These are phyloP conservation scores for Amniculicola lignicola DNA, from an alignment of 495 filamentous ascomycete species.

Conservation along the genomic window DNA sequence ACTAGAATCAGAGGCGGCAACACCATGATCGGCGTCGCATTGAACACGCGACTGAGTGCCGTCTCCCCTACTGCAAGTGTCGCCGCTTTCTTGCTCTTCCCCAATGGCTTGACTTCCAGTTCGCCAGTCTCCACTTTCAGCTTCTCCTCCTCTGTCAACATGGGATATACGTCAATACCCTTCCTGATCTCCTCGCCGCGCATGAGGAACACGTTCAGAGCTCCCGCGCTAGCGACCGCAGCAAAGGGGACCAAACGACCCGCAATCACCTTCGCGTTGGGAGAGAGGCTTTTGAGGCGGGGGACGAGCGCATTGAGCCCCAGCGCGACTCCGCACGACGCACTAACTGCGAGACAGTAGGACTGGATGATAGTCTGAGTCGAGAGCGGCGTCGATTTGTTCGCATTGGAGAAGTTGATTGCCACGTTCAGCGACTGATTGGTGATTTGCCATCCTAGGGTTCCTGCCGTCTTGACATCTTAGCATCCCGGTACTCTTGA, in stretches of 20 bases:
- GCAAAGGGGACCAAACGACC: conserved; percentile 89
- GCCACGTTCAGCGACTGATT: conserved; percentile 98
- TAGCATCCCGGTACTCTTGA: not conserved
- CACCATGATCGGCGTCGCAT: conserved; percentile 95
- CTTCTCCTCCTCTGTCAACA: conserved; percentile 57
- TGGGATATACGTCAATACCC: conserved; percentile 92
- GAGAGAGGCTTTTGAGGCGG: conserved; percentile 71
- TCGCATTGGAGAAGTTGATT: conserved; percentile 94
- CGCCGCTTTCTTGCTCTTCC: conserved; percentile 83
- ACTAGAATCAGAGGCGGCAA: conserved; percentile 82
- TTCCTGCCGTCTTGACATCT: conserved; percentile 67
- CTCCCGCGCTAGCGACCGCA: conserved; percentile 84
- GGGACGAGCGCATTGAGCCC: conserved; percentile 89
- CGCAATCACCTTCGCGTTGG: conserved; percentile 68
- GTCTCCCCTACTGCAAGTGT: conserved; percentile 88
- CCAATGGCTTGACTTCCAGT: conserved; percentile 62
- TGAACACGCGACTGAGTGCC: conserved; percentile 81
- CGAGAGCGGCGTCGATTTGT: conserved; percentile 88
- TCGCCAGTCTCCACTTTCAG: conserved; percentile 54
- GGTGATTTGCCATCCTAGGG: conserved; percentile 88
- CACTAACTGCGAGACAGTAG: conserved; percentile 86
- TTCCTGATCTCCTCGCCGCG: conserved; percentile 88
- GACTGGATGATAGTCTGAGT: conserved; percentile 76
- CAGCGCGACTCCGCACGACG: conserved; percentile 87
- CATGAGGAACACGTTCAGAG: conserved; percentile 96